Evolutionary conservation across 441 rosid species (phyloP).

Genomic region (Eruca vesicaria): DNA sequence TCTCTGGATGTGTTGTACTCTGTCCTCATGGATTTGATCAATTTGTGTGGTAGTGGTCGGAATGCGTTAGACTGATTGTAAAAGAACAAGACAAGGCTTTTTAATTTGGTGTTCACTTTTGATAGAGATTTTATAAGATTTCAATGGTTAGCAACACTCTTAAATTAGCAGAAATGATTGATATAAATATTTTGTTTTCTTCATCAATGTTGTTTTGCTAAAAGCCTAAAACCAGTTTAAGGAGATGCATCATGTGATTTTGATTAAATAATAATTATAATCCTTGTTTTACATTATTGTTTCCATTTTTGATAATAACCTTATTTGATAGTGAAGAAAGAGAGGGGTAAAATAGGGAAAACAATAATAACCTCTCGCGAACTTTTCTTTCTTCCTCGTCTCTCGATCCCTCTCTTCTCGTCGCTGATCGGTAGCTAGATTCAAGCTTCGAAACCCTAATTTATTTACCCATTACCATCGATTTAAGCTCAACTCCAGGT

Average conservation of each 20-base stretch:
- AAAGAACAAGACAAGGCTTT: neutral
- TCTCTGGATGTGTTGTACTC: slow-evolving; percentile 66
- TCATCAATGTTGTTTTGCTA: too few species aligned
- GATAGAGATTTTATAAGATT: too few species aligned
- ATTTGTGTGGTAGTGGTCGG: slow-evolving; percentile 60
- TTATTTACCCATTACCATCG: neutral
- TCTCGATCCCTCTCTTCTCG: slow-evolving; percentile 7
- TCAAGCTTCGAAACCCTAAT: slow-evolving; percentile 27
- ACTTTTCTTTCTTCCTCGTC: slow-evolving; percentile 2
- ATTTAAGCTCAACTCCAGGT: slow-evolving; percentile 19
- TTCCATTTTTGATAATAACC: neutral
- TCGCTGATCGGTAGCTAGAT: slow-evolving; percentile 10
- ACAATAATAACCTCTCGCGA: neutral
- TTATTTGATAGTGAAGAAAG: neutral
- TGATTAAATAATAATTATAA: too few species aligned
- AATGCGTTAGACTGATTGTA: slow-evolving; percentile 15
- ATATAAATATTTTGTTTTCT: too few species aligned
- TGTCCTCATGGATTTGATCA: slow-evolving; percentile 75
- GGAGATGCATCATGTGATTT: too few species aligned
- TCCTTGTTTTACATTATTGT: too few species aligned
- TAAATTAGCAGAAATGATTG: too few species aligned
- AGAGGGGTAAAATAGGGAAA: slow-evolving; percentile 1
- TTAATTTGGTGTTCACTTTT: too few species aligned
- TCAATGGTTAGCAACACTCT: too few species aligned
- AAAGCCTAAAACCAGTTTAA: too few species aligned